phyloP scores from a whole-genome alignment of 2,329 filamentous ascomycete genomes.

The Sporothrix protearum region DNA sequence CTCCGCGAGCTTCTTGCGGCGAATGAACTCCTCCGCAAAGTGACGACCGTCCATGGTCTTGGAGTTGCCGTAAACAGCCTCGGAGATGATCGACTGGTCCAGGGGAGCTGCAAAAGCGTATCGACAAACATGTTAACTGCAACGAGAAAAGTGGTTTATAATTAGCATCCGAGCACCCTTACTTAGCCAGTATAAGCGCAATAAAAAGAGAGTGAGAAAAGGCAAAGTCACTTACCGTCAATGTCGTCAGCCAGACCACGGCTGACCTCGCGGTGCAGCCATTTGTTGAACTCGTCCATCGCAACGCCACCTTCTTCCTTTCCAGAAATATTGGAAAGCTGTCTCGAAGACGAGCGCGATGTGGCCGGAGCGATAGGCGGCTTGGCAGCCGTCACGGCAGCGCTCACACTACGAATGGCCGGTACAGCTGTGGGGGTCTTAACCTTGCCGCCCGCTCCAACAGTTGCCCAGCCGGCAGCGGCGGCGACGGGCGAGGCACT shows the following conservation, averaged over 20 bases:
- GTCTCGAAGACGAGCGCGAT: constrained; percentile 41
- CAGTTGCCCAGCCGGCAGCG: constrained; percentile 79
- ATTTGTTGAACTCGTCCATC: constrained; percentile 90
- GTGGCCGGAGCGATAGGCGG: constrained; percentile 39
- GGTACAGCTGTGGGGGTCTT: constrained; percentile 66
- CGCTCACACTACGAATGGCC: constrained; percentile 46
- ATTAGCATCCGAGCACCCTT: background rate
- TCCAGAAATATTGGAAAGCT: constrained; percentile 44
- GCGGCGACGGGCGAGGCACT: constrained; percentile 41
- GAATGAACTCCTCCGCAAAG: constrained; percentile 91
- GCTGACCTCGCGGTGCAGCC: constrained; percentile 75
- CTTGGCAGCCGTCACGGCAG: constrained; percentile 41
- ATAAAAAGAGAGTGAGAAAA: background rate
- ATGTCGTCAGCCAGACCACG: constrained; percentile 61
- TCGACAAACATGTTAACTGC: constrained; percentile 73
- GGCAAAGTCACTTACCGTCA: constrained; percentile 47
- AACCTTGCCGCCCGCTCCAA: constrained; percentile 88
- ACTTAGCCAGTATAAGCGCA: background rate
- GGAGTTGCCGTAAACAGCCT: constrained; percentile 82
- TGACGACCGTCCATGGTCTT: constrained; percentile 88
- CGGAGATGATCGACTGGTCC: constrained; percentile 78
- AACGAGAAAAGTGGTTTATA: background rate
- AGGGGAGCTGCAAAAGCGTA: constrained; percentile 71
- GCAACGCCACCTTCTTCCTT: constrained; percentile 51
- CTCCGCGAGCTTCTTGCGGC: constrained; percentile 87